Evolutionary conservation across 192 early-diverging fungal genomes (phyloP), one percentile per base, ranked within the genome.

Genomic region (Coemansia sp.): DNA sequence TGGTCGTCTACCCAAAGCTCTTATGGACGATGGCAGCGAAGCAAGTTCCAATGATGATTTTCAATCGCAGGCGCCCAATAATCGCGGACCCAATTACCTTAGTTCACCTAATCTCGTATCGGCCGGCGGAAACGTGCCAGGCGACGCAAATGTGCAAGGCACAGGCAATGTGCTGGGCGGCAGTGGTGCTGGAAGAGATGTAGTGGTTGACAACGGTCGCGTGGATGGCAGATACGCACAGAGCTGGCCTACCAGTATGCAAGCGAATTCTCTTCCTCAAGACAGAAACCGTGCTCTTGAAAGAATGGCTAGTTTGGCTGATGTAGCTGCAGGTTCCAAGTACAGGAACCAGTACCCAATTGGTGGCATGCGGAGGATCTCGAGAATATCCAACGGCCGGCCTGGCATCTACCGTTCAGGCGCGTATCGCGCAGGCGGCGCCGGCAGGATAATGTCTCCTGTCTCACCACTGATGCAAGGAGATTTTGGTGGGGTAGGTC

Each of bases 1-100:
- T 48, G 61, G 66, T 41, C 65, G 60, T 30, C 35, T 63, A 23
- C 65, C 71, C 4, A 30, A 26, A 3, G 24, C 60, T 4, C 44
- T 73, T 41, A 45, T 48, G 11, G 71, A 63, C 34, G 71, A 73
- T 59, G 57, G 33, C 30, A 38, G 44, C 36, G 53, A 62, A 5
- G 7, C 49, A 35, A 62, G 60, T 11, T 33, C 21, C 2, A 2
- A 4, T 10, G 64, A 66, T 21, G 58, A 41, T 10, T 21, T 12
- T 14, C 35, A 20, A 36, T 2, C 20, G 18, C 38, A 43, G 18
- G n/a, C 20, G 2, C 18, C 36, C 6, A 36, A 14, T 8, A 30
- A 5, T 0, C 57, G 35, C 23, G 48, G 26, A 8, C 68, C 14
- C 36, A 33, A 41, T 16, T 12, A 35, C 23, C 23, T 21, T 12